Percentiles rank a stretch among this genome's conserved stretches.
Conservation (phyloP, 371 early-diverging fungal species). For the Syncephalis plumigaleata region DNA sequence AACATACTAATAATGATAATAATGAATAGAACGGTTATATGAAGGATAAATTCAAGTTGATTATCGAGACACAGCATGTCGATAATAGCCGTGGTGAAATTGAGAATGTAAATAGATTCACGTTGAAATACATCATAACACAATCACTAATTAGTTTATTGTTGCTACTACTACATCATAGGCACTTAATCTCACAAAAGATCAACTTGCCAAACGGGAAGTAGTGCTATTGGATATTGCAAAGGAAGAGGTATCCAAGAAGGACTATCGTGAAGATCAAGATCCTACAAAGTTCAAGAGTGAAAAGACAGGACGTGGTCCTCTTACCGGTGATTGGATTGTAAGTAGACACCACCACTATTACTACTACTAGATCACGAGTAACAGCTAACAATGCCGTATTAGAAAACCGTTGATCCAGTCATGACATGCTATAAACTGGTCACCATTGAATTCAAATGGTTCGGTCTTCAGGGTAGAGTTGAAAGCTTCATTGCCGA, state of each 20-base stretch:
- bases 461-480: conserved; percentile 43
- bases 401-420: conserved; percentile 31
- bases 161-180: no score
- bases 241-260: conserved; percentile 26
- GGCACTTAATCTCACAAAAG: conserved; percentile 1
- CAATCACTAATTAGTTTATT: background rate
- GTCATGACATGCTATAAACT: conserved; percentile 67
- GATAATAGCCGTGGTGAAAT: conserved; percentile 44
- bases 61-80: conserved; percentile 54
- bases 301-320: conserved; percentile 47
- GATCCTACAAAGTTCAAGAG: conserved; percentile 45
- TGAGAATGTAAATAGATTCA: conserved; percentile 25
- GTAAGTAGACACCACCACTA: conserved; percentile 9
- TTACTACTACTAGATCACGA: conserved; percentile 10
- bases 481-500: conserved; percentile 35
- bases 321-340: conserved; percentile 27
- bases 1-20: background rate
- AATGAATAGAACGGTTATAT: conserved; percentile 34
- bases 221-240: conserved; percentile 42
- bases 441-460: conserved; percentile 53
- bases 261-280: conserved; percentile 39
- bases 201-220: conserved; percentile 33
- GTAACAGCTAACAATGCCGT: background rate
- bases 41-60: conserved; percentile 48
- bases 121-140: background rate